These are phyloP conservation scores for Lagenidium sp. DNA, from an alignment of 352 stramenopile genomes.

Conservation along the genomic window DNA sequence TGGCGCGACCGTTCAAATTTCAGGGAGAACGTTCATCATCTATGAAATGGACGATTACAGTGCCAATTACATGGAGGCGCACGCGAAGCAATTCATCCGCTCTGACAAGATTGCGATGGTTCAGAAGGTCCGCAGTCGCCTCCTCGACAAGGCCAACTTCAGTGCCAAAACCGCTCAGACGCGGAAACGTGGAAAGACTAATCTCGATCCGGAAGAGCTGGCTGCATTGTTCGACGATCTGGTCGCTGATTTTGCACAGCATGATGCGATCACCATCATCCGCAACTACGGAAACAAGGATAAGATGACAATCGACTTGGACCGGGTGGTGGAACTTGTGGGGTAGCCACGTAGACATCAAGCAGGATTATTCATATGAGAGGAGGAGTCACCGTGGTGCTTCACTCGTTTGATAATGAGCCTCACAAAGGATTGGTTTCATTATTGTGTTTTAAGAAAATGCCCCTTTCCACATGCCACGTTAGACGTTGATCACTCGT, in stretches of 20 bases:
- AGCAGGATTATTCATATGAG: background rate
- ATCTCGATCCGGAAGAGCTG: slow-evolving; percentile 33
- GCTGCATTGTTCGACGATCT: slow-evolving; percentile 35
- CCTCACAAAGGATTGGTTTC: no score
- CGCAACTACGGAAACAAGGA: slow-evolving; percentile 57
- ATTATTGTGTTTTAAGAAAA: no score
- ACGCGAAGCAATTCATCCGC: slow-evolving; percentile 45
- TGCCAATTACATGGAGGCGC: slow-evolving; percentile 72
- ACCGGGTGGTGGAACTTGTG: slow-evolving; percentile 38
- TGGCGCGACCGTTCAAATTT: slow-evolving; percentile 49
- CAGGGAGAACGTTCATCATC: slow-evolving; percentile 57
- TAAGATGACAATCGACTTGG: slow-evolving; percentile 42
- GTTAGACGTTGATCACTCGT: slow-evolving; percentile 93
- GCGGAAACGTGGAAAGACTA: slow-evolving; percentile 16
- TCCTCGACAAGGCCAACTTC: slow-evolving; percentile 21
- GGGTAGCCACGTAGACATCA: slow-evolving; percentile 8
- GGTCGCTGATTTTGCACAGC: slow-evolving; percentile 32
- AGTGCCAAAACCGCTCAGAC: slow-evolving; percentile 17
- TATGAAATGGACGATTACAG: slow-evolving; percentile 85
- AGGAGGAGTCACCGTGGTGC: background rate
- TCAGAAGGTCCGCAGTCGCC: slow-evolving; percentile 35
- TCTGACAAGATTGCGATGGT: slow-evolving; percentile 58
- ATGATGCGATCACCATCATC: slow-evolving; percentile 64
- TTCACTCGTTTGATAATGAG: background rate
- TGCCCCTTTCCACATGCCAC: background rate